Evolutionary conservation across 208 protist genomes (phyloP), one percentile per base, ranked within the genome.

Genomic region (Polymyxa betae): DNA sequence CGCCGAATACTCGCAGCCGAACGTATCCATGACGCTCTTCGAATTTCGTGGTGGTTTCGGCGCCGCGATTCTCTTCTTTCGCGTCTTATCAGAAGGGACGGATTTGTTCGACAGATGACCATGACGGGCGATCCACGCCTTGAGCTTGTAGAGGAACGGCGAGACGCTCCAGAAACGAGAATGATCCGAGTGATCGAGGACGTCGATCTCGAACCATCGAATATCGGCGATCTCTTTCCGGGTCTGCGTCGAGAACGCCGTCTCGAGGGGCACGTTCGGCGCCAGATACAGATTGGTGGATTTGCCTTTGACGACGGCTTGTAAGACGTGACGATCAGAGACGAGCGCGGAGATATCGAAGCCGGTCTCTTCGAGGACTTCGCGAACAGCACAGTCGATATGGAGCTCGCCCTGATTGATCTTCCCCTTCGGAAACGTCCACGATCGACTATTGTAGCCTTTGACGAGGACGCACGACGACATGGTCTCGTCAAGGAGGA

Each of bases 341-440:
- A 89, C 49, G 38, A 89, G 87, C 40, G 35, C 5, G 10, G 87
- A 1, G 87, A 89, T 89, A 46, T n/a, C n/a, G 78, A 77, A 46
- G 24, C 91, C 91, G 29, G 88, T 88, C 89, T 93, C 91, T 46
- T 93, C 91, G 0, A 88, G 77, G 54, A 93, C 92, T 49, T 93
- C 92, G 41, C 92, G 90, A 0, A 90, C 66, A 0, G 92, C 92
- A 52, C 92, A 93, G 0, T 72, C 49, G 35, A 54, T 45, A 16
- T 72, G 24, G 5, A 5, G 43, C 89, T 93, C 92, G 87, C 89
- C 82, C 46, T 90, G 45, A 77, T 93, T 92, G n/a, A 93, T 91
- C 78, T 93, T 93, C 38, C 92, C 92, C 54, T 93, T 93, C 20
- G 92, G 92, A 46, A 92, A 93, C 12, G 90, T 88, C 92, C 92